Base-by-base conservation (phyloP, 495 filamentous ascomycete species). In the Tuber borchii region DNA sequence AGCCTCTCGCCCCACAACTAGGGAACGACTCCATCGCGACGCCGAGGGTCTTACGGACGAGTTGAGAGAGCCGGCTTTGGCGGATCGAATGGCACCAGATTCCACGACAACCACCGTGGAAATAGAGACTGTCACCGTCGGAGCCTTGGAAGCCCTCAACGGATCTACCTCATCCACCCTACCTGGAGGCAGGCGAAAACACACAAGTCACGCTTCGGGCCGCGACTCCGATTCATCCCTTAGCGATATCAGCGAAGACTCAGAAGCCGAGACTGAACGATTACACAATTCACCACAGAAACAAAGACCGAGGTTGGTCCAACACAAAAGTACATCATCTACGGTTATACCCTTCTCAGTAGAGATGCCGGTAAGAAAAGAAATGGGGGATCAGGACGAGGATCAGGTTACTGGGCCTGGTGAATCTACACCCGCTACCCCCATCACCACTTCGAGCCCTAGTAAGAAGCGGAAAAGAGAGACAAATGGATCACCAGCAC, bases 251-350 rank as follows among this genome's bases (percentile, higher is more conserved):
- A 94, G 93, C 82, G 94, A 97, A 78, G 95, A 98, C 85, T 97
- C 95, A n/a, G 95, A 99, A 84, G 95, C 96, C 42, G 95, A 97
- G 86, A 99, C 95, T 12, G 96, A 98, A 85, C 90, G 96, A 72
- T 87, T 98, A 80, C 95, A 96, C 79, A 90, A 92, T 82, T 94
- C 95, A n/a, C 96, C 95, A 34, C 89, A 92, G 74, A 93, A 94
- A 77, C 85, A 82, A 69, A 80, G 80, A 65, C 80, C 81, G 16
- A 76, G 77, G 72, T 72, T 82, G 44, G 74, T 78, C 7, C 81
- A 83, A 40, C 81, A 78, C 65, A 76, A 76, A 48, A 77, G 73
- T 51, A 77, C 77, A 70, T 73, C 76, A 7, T 79, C 75, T 26
- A 83, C 81, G 39, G 75, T 74, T 31, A 68, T 75, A 68, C 65